Evolutionary conservation across 2,329 filamentous ascomycete genomes (phyloP).

Genomic region (Microsporum canis): DNA sequence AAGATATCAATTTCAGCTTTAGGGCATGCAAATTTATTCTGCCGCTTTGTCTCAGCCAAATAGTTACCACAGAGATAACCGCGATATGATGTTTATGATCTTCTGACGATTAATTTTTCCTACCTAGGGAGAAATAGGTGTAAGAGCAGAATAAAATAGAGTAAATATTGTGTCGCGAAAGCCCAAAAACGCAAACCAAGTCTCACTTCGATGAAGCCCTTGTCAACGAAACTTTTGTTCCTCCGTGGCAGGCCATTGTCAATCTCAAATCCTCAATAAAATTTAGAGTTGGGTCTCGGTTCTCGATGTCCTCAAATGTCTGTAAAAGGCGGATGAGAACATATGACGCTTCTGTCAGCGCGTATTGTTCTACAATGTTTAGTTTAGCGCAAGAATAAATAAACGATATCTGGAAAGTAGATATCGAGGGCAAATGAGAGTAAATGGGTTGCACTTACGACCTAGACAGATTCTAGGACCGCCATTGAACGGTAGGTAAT

Average conservation of each 20-base stretch:
- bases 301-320: slow-evolving; percentile 12
- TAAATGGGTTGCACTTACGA: slow-evolving; percentile 6
- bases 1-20: too few relatives aligned
- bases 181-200: background rate
- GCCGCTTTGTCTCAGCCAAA: too few relatives aligned
- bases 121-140: too few relatives aligned
- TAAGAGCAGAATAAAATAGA: too few relatives aligned
- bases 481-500: slow-evolving; percentile 65
- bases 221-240: slow-evolving; percentile 9
- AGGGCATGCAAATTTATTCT: too few relatives aligned
- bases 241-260: slow-evolving; percentile 9
- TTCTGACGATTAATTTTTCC: too few relatives aligned
- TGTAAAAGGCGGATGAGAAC: slow-evolving; percentile 34
- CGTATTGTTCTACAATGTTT: slow-evolving; percentile 39
- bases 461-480: slow-evolving; percentile 59
- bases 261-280: slow-evolving; percentile 12
- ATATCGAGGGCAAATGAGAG: background rate
- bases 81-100: too few relatives aligned
- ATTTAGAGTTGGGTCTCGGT: slow-evolving; percentile 7
- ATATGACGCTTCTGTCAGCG: slow-evolving; percentile 47
- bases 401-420: background rate
- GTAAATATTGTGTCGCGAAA: too few relatives aligned
- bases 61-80: too few relatives aligned
- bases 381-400: background rate
- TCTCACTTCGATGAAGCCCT: background rate